Conservation (phyloP, 495 filamentous ascomycete genomes). For the Podospora australis region DNA sequence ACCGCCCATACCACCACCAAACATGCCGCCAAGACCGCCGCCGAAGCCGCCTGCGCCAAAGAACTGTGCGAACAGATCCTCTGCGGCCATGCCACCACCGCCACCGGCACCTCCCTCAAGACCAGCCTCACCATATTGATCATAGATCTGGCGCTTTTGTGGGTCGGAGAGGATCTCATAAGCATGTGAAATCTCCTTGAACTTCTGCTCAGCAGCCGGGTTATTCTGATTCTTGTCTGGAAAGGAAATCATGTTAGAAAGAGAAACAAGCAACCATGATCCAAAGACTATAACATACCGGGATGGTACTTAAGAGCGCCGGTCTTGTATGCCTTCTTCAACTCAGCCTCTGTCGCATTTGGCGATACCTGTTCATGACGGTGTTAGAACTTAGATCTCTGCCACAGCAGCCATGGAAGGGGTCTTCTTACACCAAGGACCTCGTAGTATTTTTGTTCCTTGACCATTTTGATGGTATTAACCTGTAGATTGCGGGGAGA, state of each 20-base stretch:
- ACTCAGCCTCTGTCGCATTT: slow-evolving; percentile 64
- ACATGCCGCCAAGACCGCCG: slow-evolving; percentile 73
- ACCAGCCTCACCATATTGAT: slow-evolving; percentile 95
- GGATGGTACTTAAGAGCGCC: slow-evolving; percentile 87
- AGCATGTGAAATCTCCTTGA: slow-evolving; percentile 93
- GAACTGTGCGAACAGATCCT: slow-evolving; percentile 97
- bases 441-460: slow-evolving; percentile 85
- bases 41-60: slow-evolving; percentile 80
- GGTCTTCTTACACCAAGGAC: slow-evolving; percentile 64
- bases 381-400: slow-evolving; percentile 20
- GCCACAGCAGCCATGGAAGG: neutral
- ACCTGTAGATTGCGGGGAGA: too few species aligned
- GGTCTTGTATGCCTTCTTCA: slow-evolving; percentile 88
- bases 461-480: too few species aligned
- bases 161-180: slow-evolving; percentile 91
- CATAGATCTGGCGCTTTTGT: slow-evolving; percentile 86
- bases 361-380: slow-evolving; percentile 55
- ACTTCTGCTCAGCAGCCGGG: slow-evolving; percentile 90
- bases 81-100: slow-evolving; percentile 85
- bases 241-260: slow-evolving; percentile 17
- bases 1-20: slow-evolving; percentile 57
- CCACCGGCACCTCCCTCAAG: slow-evolving; percentile 78
- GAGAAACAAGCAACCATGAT: neutral
- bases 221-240: slow-evolving; percentile 94
- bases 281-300: slow-evolving; percentile 48